Percentiles rank a stretch among this genome's conserved stretches.
Conservation (phyloP, 75 land plant genomes). For the Cryptomeria japonica region DNA sequence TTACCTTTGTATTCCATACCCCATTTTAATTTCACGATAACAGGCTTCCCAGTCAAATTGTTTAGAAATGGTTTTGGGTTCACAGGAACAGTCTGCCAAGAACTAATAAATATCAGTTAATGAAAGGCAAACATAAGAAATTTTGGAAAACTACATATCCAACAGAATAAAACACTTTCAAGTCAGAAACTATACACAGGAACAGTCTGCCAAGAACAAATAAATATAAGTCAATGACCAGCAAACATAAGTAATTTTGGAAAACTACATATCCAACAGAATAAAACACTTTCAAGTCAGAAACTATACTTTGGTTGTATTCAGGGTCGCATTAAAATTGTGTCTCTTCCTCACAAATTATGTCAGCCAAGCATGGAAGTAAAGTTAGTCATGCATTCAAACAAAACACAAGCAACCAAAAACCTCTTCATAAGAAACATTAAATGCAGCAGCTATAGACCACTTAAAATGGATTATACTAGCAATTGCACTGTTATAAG, state of each 20-base stretch:
- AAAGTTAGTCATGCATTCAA: no score
- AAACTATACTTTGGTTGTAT: no score
- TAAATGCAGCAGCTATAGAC: no score
- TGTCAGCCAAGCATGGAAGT: no score
- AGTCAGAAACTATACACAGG: constrained; percentile 60
- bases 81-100: constrained; percentile 81
- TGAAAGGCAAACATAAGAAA: not conserved
- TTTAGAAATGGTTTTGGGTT: constrained; percentile 97
- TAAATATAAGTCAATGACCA: not conserved
- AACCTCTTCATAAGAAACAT: no score
- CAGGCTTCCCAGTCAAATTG: constrained; percentile 93
- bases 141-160: not conserved
- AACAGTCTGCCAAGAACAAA: constrained; percentile 55
- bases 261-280: not conserved
- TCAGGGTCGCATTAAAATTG: no score
- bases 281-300: no score
- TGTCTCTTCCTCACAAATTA: no score
- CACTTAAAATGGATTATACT: no score
- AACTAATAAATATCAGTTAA: not conserved
- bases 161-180: no score
- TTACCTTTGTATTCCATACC: constrained; percentile 99
- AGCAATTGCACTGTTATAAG: no score
- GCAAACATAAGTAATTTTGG: not conserved
- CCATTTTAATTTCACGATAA: constrained; percentile 97
- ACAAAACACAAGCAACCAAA: no score